phyloP scores from a whole-genome alignment of 441 rosid species.

The Flueggea neowawraea region DNA sequence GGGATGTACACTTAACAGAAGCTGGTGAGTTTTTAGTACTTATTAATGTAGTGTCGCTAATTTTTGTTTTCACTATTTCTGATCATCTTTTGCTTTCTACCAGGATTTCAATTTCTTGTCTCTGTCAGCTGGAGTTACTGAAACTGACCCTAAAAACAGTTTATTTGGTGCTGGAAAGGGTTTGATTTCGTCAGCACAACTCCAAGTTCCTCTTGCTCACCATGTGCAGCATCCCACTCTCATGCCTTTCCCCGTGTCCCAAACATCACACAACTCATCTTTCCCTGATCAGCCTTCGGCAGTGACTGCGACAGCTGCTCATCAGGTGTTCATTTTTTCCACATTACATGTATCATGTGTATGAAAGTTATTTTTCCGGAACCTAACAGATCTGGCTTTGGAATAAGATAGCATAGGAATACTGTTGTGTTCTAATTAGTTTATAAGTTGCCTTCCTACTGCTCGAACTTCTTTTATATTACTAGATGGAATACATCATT shows the following conservation, averaged over 20 bases:
- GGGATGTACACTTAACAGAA: constrained; percentile 28
- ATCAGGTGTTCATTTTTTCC: constrained; percentile 38
- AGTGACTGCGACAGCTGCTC: constrained; percentile 35
- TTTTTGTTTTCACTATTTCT: neutral
- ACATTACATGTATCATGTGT: too few relatives aligned
- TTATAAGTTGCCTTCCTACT: too few relatives aligned
- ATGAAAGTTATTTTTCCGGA: too few relatives aligned
- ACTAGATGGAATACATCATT: too few relatives aligned
- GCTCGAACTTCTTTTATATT: too few relatives aligned
- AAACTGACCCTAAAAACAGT: constrained; percentile 21
- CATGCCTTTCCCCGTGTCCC: constrained; percentile 29
- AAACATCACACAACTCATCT: constrained; percentile 28
- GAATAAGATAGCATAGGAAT: too few relatives aligned
- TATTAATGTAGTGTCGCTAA: neutral
- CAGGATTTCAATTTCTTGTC: constrained; percentile 73
- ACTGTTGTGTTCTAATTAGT: too few relatives aligned
- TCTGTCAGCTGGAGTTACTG: constrained; percentile 38
- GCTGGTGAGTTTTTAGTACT: constrained; percentile 35
- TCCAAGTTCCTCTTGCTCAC: constrained; percentile 37
- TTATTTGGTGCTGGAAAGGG: constrained; percentile 22
- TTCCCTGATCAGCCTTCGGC: constrained; percentile 42
- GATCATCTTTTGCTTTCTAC: constrained; percentile 17
- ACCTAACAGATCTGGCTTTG: too few relatives aligned
- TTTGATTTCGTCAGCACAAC: constrained; percentile 24
- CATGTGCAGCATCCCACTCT: constrained; percentile 31